Base-by-base conservation (phyloP, 306 rosid genomes). In the Bauhinia variegata region DNA sequence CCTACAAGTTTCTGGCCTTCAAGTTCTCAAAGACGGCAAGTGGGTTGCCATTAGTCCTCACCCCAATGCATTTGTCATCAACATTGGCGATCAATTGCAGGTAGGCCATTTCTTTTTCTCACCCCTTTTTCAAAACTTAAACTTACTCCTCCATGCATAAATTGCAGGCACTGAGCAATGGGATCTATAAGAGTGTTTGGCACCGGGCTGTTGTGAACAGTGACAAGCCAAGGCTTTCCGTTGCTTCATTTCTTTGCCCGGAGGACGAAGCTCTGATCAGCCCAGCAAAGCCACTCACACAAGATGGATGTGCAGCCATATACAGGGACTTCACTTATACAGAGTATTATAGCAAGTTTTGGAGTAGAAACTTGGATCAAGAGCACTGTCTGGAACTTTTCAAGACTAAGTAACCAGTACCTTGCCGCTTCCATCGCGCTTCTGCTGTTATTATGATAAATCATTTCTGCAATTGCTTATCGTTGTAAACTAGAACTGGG, bases 11-110 rank as follows among this genome's bases (percentile, higher is more conserved):
- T 0, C 90, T 2, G 97, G 99, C 62, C 95, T 93, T 54, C 99
- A 93, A 70, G 96, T 93, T 43, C 90, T 86, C 54, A 90, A 85
- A 65, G 91, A 88, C 2, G 95, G 83, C 43, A 83, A 80, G 5
- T 90, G 99, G 99, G 57, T 93, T 6, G 87, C 96, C 0, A 79
- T 93, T 51, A 76, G 74, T 6, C 97, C 99, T 11, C 81, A 55
- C 15, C 99, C 97, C 1, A 44, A 86, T 43, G 96, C 99, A 28
- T 90, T 90, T 67, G 96, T 93, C 30, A 78, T 93, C 51, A 93
- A 93, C 80, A 23, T 93, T 0, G 97, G 97, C 0, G 97, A 90
- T 68, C 99, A 93, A 54, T 48, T 93, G 1, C 97, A 93, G 98
- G 98, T 80, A n/a, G n/a, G n/a, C n/a, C n/a, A n/a, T n/a, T n/a